Evolutionary conservation across 129 eudicot species (phyloP), one percentile per base, ranked within the genome.

Genomic region (Escallonia herrerae): DNA sequence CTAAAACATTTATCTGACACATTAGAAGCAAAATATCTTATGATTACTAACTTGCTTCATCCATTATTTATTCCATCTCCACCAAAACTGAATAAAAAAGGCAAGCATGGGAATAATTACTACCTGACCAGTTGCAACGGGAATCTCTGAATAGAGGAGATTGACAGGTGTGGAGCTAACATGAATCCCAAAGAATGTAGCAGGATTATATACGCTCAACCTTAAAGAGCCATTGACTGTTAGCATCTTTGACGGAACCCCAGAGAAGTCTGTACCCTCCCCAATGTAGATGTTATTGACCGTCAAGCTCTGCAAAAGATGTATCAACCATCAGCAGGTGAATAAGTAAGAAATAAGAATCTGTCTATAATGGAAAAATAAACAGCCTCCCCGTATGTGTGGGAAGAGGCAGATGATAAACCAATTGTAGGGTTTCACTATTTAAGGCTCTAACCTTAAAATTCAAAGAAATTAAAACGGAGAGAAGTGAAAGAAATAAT

Each of bases 171-270:
- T 79, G 22, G 99, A 84, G 80, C 84, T 80, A 69, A 93, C 96
- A 78, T 84, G 96, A 72, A 93, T 86, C 52, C 99, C 99, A 38
- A 79, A 93, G 72, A 93, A 93, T 11, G 99, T 81, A 42, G 95
- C 99, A 57, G 96, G 95, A 68, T 93, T 93, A 77, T 93, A 84
- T 60, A 93, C 67, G 62, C 80, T 79, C 44, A 93, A 57, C 74
- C 81, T 77, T 79, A 93, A 82, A 4, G 99, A 70, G 13, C 87
- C 84, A 61, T 93, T 93, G 70, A 93, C 58, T 4, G 94, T 86
- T 51, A 93, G 69, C 87, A 93, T 71, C 74, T 82, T 89, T n/a
- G 96, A 89, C 40, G 82, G 85, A 58, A 93, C 95, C 3, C 99
- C 99, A 4, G 95, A 77, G 76, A 76, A 76, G 80, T 93, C 99